phyloP scores from a whole-genome alignment of 345 rosid genomes.

The Acer campestre region DNA sequence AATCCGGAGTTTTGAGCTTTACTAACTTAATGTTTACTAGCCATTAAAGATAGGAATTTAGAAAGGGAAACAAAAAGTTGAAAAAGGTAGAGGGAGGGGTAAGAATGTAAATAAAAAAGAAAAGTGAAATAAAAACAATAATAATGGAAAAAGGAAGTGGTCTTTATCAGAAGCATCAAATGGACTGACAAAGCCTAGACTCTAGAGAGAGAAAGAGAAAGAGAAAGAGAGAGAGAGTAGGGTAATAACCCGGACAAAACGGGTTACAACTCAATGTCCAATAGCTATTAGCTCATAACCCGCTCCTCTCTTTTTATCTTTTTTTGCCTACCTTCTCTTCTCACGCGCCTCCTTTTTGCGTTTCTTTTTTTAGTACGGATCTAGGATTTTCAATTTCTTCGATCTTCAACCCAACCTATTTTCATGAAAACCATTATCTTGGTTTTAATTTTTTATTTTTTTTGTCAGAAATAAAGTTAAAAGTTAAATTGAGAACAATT shows the following conservation, averaged over 20 bases:
- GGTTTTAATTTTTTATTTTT: too few species aligned
- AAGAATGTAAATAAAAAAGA: neutral
- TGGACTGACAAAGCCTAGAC: neutral
- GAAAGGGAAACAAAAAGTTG: neutral
- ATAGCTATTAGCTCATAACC: constrained; percentile 1
- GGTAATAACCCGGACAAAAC: constrained; percentile 54
- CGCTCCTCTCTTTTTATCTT: constrained; percentile 26
- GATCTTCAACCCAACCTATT: neutral
- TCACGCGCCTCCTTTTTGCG: constrained; percentile 13
- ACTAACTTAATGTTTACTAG: too few species aligned
- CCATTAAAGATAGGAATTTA: neutral
- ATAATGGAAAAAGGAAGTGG: constrained; percentile 30
- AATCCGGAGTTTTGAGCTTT: too few species aligned
- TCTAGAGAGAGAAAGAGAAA: neutral
- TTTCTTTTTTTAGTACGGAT: neutral
- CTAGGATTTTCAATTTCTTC: neutral
- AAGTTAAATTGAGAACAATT: too few species aligned
- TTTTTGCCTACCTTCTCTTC: neutral
- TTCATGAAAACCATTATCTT: too few species aligned
- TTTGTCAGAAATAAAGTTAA: too few species aligned
- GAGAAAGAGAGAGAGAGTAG: neutral
- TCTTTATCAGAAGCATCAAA: constrained; percentile 49
- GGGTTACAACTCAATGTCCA: constrained; percentile 48
- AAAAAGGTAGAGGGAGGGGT: neutral
- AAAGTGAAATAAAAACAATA: constrained; percentile 11